Evolutionary conservation across 148 eudicot species (phyloP).

Genomic region (Fallopia convolvulus): DNA sequence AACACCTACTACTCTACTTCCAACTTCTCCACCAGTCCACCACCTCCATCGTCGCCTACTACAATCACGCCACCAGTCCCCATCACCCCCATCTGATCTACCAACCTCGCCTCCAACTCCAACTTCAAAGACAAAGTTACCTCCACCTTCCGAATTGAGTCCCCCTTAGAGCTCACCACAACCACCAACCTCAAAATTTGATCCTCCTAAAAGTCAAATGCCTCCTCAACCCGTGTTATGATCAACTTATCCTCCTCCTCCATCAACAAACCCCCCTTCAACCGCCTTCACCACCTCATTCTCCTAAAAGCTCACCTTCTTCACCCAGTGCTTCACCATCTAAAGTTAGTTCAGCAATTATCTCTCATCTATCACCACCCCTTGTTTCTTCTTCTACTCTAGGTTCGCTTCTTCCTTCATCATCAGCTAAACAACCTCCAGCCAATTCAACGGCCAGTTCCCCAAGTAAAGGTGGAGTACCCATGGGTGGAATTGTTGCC

Average conservation of each 20-base stretch:
- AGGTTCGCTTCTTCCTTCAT: slow-evolving; percentile 12
- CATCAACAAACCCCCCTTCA: neutral
- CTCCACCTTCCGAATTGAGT: neutral
- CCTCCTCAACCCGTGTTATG: neutral
- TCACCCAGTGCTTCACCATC: slow-evolving; percentile 17
- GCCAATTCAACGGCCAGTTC: slow-evolving; percentile 17
- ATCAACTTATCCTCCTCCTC: slow-evolving; percentile 3
- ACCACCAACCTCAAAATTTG: slow-evolving; percentile 22
- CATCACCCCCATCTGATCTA: slow-evolving; percentile 17
- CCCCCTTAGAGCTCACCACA: slow-evolving; percentile 28
- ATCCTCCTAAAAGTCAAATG: neutral
- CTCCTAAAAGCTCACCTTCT: slow-evolving; percentile 21
- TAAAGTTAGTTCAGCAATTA: neutral
- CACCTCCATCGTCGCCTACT: slow-evolving; percentile 5
- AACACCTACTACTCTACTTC: slow-evolving; percentile 16
- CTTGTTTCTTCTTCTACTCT: slow-evolving; percentile 19
- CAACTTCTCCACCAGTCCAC: slow-evolving; percentile 11
- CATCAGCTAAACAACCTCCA: slow-evolving; percentile 4
- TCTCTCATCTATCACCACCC: slow-evolving; percentile 24
- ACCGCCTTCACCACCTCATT: neutral
- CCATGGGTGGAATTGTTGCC: slow-evolving; percentile 35
- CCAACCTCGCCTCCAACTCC: slow-evolving; percentile 11
- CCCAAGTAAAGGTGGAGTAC: slow-evolving; percentile 36
- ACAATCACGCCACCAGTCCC: slow-evolving; percentile 6
- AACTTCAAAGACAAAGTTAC: slow-evolving; percentile 11